Evolutionary conservation across 2,329 filamentous ascomycete genomes (phyloP).

Genomic region (Curvularia spicifera): DNA sequence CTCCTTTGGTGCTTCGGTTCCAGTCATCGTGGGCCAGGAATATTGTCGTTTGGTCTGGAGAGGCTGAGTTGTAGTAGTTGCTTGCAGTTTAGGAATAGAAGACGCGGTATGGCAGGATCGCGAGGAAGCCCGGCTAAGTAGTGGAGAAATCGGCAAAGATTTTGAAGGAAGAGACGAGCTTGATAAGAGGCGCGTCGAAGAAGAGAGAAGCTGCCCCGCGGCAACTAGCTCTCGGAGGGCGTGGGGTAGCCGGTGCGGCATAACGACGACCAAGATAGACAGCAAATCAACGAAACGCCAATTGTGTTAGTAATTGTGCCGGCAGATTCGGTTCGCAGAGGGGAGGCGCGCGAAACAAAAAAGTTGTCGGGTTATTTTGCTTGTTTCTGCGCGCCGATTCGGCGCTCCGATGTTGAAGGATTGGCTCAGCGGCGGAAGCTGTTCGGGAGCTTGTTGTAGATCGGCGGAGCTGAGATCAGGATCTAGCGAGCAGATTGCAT

Average conservation of each 20-base stretch:
- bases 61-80: constrained; percentile 1
- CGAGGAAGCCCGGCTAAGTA: constrained; percentile 4
- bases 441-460: constrained; percentile 26
- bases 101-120: constrained; percentile 12
- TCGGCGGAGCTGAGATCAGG: constrained; percentile 15
- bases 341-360: constrained; percentile 19
- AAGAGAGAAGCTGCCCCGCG: constrained; percentile 19
- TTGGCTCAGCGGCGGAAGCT: constrained; percentile 19
- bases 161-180: constrained; percentile 7
- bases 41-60: constrained; percentile 14
- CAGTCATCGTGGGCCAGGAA: constrained; percentile 30
- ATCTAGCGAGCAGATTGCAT: constrained; percentile 24
- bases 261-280: constrained; percentile 15
- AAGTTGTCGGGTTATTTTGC: constrained; percentile 22
- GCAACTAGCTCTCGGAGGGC: constrained; percentile 25
- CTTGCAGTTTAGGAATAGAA: constrained; percentile 2
- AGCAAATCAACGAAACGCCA: constrained; percentile 18
- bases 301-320: constrained; percentile 19
- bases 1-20: constrained; percentile 30
- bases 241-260: constrained; percentile 35
- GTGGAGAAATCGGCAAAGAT: constrained; percentile 3
- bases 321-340: constrained; percentile 29
- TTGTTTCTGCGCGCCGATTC: constrained; percentile 33
- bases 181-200: constrained; percentile 16
- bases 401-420: constrained; percentile 34